Base-by-base conservation (phyloP, 345 rosid genomes). In the Syzygium aromaticum region DNA sequence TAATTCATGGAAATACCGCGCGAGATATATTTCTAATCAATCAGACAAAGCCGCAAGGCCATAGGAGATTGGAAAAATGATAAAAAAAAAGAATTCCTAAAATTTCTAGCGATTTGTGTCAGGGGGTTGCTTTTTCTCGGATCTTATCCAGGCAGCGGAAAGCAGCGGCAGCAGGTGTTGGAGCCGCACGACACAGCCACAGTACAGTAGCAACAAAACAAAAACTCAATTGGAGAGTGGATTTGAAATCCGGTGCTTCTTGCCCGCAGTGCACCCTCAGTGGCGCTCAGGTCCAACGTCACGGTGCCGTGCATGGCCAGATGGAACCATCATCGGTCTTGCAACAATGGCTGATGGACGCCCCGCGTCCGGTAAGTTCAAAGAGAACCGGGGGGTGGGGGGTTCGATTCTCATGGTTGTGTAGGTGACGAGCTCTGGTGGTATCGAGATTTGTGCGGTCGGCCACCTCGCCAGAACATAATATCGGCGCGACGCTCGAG, bases 191-290 rank as follows among this genome's bases (percentile, higher is more conserved):
- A 51, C 84, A 84, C 67, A 46, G 64, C 64, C 23, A 83, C n/a
- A 17, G 30, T 28, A 7, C 14, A 15, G 33, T 4, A n/a, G 22
- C 6, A 49, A 51, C 11, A 8, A 54, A 30, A 63, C 85, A 85
- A 49, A 84, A 82, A 46, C 63, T 87, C 80, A 84, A 85, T 87
- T 91, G 90, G 90, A 90, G 93, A 43, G 87, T 38, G 56, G 80
- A 54, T 91, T 91, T 90, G 85, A 89, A 90, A 88, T 89, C 93
- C 91, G 92, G 11, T n/a, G 59, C 64, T 61, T 40, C 64, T 30
- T 84, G 89, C 91, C 93, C 89, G 92, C 91, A 86, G 33, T 88
- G 89, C 94, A 87, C 89, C 57, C 85, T 54, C 5, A 28, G 80
- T 0, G 7, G 49, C 17, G 80, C 80, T 73, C 78, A 3, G 46